These are phyloP conservation scores for Breynia disticha DNA, from an alignment of 441 rosid genomes.

Conservation along the genomic window DNA sequence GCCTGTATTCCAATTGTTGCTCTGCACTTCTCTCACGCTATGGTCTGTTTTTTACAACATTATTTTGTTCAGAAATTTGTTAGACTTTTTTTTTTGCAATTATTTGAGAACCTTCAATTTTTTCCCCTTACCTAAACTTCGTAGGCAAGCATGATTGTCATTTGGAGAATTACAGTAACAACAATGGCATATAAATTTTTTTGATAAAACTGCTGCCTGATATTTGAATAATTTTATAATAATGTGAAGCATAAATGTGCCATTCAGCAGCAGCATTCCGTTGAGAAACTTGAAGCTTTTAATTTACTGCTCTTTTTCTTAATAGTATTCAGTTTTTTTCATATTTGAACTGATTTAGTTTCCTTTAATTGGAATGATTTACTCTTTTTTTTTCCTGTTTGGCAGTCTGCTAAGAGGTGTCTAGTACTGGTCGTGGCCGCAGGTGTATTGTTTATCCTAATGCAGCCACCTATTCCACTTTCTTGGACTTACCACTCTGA, in stretches of 20 bases:
- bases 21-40: slow-evolving; percentile 80
- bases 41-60: slow-evolving; percentile 43
- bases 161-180: too few relatives aligned
- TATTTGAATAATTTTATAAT: too few relatives aligned
- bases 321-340: too few relatives aligned
- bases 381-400: slow-evolving; percentile 5
- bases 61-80: neutral
- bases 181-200: too few relatives aligned
- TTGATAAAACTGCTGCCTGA: too few relatives aligned
- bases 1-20: slow-evolving; percentile 90
- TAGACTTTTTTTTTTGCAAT: neutral
- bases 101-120: neutral
- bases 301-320: neutral
- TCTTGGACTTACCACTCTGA: slow-evolving; percentile 87
- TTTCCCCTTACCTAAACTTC: too few relatives aligned
- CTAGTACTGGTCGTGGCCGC: slow-evolving; percentile 84
- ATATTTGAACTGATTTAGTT: neutral
- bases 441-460: slow-evolving; percentile 74
- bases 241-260: too few relatives aligned
- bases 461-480: slow-evolving; percentile 94
- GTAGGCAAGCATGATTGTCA: too few relatives aligned
- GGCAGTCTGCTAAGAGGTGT: slow-evolving; percentile 91
- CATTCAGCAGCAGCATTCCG: neutral
- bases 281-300: neutral
- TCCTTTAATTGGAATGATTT: slow-evolving; percentile 15